Evolutionary conservation across 2,329 filamentous ascomycete genomes (phyloP), one percentile per base, ranked within the genome.

Genomic region (Colletotrichum limetticola): DNA sequence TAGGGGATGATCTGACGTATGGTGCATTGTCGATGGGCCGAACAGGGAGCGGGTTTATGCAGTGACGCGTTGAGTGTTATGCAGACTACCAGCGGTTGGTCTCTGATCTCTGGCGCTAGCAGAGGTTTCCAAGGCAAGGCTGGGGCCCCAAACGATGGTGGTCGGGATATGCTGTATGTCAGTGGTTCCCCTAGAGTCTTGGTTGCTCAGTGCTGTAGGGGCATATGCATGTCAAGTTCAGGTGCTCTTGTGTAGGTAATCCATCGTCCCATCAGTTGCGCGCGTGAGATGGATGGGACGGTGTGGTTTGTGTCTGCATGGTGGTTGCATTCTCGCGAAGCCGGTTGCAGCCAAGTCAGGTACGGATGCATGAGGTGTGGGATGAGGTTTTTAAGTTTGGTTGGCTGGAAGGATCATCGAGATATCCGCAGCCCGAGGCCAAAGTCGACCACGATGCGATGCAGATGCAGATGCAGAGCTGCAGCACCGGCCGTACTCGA

Each of bases 1-100:
- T 49, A 69, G 60, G 56, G 58, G 59, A 66, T 70, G 70, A 72
- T 70, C 66, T 72, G 70, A 72, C 70, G 70, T 72, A 65, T 56
- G 66, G 66, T 30, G 64, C 65, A 46, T 58, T 30, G 62, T 46
- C 32, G 60, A 59, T 68, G 53, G 65, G 58, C 69, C 42, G 65
- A 59, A 59, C 69, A 68, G 42, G 69, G 69, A 59, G 59, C 58
- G 53, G 59, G 24, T 65, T 55, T 60, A 72, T 72, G 66, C 66
- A 72, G 66, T 37, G 66, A 61, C 60, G 70, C 56, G 60, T n/a
- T n/a, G 60, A 26, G 55, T 42, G 35, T 72, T 65, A 70, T 70
- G 70, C 66, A 70, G 65, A 26, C n/a, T 37, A 46, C 19, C 55
- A 46, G 70, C 59, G 60, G 49, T 53, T 42, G 56, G 37, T 22